These are phyloP conservation scores for Phytophthora sojae DNA, from an alignment of 352 stramenopile species.

Conservation along the genomic window DNA sequence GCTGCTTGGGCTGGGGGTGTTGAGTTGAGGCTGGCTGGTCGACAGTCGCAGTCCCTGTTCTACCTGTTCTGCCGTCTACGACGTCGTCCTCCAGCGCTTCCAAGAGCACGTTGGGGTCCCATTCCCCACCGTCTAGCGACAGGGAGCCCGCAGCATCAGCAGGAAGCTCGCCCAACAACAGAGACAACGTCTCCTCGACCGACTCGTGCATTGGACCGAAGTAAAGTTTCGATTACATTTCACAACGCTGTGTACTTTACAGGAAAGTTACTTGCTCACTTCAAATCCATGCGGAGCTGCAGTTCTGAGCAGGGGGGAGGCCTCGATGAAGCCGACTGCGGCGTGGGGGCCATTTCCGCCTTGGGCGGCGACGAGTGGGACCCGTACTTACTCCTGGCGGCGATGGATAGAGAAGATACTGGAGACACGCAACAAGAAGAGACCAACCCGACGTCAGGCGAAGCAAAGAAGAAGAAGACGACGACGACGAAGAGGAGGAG, in stretches of 20 bases:
- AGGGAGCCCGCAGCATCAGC: background rate
- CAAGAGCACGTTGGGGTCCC: constrained; percentile 11
- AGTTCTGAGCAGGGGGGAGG: background rate
- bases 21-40: background rate
- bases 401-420: constrained; percentile 6
- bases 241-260: too few species aligned
- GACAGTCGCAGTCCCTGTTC: background rate
- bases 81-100: background rate
- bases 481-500: constrained; percentile 2
- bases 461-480: background rate
- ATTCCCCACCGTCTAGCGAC: background rate
- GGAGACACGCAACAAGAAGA: background rate
- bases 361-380: constrained; percentile 9
- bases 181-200: constrained; percentile 12
- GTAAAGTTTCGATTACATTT: too few species aligned
- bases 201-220: background rate
- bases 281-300: too few species aligned
- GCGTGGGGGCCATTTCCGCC: background rate
- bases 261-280: too few species aligned
- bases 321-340: background rate
- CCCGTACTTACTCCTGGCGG: constrained; percentile 10
- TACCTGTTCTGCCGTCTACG: background rate
- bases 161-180: constrained; percentile 23
- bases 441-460: too few species aligned
- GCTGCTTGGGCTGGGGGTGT: background rate